These are phyloP conservation scores for Talaromyces verruculosus DNA, from an alignment of 2,329 filamentous ascomycete genomes.

Conservation along the genomic window DNA sequence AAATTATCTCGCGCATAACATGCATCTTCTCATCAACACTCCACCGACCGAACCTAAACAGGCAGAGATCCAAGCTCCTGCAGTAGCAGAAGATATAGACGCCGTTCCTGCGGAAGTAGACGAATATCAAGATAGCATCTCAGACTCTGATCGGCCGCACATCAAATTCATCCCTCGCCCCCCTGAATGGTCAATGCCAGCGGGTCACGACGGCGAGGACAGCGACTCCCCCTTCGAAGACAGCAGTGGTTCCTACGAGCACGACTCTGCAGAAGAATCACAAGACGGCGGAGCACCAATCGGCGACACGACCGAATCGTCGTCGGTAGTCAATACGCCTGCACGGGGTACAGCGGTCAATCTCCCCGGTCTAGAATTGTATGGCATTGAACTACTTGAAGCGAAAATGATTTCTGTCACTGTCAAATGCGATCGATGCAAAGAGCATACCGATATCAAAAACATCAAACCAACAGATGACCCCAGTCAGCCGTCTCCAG, in stretches of 20 bases:
- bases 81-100: neutral
- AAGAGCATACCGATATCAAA: constrained; percentile 67
- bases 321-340: constrained; percentile 38
- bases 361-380: constrained; percentile 73
- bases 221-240: constrained; percentile 30
- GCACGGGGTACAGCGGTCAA: constrained; percentile 75
- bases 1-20: constrained; percentile 71
- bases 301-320: constrained; percentile 22
- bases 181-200: constrained; percentile 65
- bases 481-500: constrained; percentile 39
- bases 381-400: constrained; percentile 74
- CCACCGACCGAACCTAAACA: constrained; percentile 25
- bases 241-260: constrained; percentile 37
- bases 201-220: constrained; percentile 32
- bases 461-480: constrained; percentile 59
- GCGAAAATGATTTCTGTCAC: constrained; percentile 65
- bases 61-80: neutral
- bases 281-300: constrained; percentile 42
- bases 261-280: constrained; percentile 50
- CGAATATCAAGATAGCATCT: neutral
- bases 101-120: neutral
- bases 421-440: constrained; percentile 78
- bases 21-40: constrained; percentile 66
- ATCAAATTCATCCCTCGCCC: constrained; percentile 72
- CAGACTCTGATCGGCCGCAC: constrained; percentile 57